Conservation (phyloP, 2,329 filamentous ascomycete genomes). For the Aspergillus nomiae region DNA sequence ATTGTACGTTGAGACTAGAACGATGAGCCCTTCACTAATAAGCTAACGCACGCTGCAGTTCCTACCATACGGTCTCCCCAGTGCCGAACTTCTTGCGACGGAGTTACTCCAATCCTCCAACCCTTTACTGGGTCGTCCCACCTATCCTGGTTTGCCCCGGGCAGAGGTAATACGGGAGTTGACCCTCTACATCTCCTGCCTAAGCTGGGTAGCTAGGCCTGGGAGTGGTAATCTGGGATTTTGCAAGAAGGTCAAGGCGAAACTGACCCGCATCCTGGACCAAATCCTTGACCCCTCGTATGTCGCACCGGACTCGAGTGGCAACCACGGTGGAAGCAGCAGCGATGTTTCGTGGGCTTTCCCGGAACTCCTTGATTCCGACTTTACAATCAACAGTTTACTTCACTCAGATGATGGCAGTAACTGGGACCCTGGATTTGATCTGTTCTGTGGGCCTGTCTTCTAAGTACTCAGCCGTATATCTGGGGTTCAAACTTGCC, state of each 20-base stretch:
- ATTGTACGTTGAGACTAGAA: not conserved
- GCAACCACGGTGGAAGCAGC: not conserved
- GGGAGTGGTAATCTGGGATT: constrained; percentile 1
- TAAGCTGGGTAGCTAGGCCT: not conserved
- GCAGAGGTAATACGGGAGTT: not conserved
- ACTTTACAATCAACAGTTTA: not conserved
- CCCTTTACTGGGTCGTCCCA: too few species aligned
- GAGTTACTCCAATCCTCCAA: not conserved
- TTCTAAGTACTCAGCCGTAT: not conserved
- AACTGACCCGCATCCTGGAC: constrained; percentile 4
- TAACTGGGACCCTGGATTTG: not conserved
- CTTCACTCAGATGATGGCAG: not conserved
- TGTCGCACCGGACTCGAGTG: not conserved
- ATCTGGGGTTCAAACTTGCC: not conserved
- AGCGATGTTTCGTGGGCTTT: not conserved
- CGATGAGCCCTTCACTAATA: not conserved
- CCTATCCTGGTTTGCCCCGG: not conserved
- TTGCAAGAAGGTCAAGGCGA: constrained; percentile 6
- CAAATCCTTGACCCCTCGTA: constrained; percentile 2
- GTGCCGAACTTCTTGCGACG: not conserved
- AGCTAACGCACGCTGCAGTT: not conserved
- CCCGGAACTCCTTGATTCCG: not conserved
- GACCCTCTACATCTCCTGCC: not conserved
- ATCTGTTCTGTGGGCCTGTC: not conserved
- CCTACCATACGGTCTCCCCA: not conserved